Conservation (phyloP, 1,139 yeast genomes). For the Yamadazyma conglobata region DNA sequence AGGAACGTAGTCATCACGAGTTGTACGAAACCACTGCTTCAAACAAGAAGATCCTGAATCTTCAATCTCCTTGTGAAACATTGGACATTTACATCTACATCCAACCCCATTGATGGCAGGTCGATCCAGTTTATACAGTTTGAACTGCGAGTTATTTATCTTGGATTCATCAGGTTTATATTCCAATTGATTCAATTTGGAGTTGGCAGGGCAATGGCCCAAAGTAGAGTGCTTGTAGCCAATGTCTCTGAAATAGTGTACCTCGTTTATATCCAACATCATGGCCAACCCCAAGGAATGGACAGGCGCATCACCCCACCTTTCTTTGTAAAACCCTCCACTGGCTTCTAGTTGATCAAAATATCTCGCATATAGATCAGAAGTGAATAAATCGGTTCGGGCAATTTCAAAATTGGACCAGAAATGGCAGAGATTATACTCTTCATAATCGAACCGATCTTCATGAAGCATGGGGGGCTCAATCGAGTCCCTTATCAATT, state of each 20-base stretch:
- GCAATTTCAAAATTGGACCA: constrained; percentile 97
- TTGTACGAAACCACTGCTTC: constrained; percentile 49
- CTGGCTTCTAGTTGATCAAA: constrained; percentile 62
- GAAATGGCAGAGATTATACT: constrained; percentile 79
- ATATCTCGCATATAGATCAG: constrained; percentile 59
- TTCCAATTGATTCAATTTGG: constrained; percentile 41
- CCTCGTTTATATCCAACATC: constrained; percentile 59
- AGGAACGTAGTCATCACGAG: constrained; percentile 30
- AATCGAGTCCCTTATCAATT: constrained; percentile 23
- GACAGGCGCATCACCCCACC: constrained; percentile 97
- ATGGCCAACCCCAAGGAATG: constrained; percentile 82
- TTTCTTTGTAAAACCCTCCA: constrained; percentile 81
- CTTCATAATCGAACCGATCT: constrained; percentile 61
- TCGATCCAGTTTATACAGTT: constrained; percentile 44
- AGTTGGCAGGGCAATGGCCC: constrained; percentile 81
- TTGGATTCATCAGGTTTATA: constrained; percentile 30
- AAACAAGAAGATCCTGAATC: constrained; percentile 53
- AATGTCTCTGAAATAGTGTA: constrained; percentile 87
- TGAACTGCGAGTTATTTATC: constrained; percentile 12
- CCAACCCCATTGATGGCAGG: constrained; percentile 62
- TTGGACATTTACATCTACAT: constrained; percentile 82
- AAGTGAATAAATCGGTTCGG: constrained; percentile 65
- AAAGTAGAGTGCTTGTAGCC: constrained; percentile 80
- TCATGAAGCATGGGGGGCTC: constrained; percentile 36
- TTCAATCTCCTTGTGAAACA: constrained; percentile 48